These are phyloP conservation scores for Cicer pinnatifidum DNA, from an alignment of 306 rosid species.

Conservation along the genomic window DNA sequence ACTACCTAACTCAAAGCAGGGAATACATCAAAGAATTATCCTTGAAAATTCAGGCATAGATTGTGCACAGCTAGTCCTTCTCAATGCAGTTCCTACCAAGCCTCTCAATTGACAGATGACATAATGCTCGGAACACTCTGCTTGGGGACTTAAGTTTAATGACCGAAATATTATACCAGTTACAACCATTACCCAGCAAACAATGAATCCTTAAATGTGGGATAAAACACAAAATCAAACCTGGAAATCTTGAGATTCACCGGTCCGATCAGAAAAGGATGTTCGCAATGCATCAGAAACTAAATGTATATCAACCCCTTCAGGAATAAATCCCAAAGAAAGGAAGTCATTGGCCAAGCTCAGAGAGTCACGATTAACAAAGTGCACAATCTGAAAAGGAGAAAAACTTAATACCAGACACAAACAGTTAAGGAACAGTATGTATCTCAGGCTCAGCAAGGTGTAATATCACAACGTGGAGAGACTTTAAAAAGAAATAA, in stretches of 20 bases:
- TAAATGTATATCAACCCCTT: conserved; percentile 67
- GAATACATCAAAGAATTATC: conserved; percentile 22
- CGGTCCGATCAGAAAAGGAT: conserved; percentile 61
- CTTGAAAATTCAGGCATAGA: conserved; percentile 18
- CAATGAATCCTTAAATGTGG: conserved; percentile 26
- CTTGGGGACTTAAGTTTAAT: conserved; percentile 18
- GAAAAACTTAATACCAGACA: conserved; percentile 44
- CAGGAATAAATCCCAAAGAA: conserved; percentile 95
- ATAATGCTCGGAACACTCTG: conserved; percentile 25
- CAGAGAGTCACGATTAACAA: conserved; percentile 92
- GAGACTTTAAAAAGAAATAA: neutral
- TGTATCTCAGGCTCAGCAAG: conserved; percentile 5
- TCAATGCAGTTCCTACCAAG: neutral
- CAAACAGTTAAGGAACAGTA: conserved; percentile 29
- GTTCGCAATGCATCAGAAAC: conserved; percentile 76
- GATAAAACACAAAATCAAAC: conserved; percentile 49
- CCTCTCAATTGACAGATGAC: conserved; percentile 27
- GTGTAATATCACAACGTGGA: conserved; percentile 23
- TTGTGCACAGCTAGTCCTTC: neutral
- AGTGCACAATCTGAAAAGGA: conserved; percentile 96
- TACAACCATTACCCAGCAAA: conserved; percentile 6
- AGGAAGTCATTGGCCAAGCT: conserved; percentile 98
- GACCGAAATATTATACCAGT: conserved; percentile 37
- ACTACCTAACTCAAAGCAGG: conserved; percentile 16
- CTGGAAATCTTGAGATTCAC: conserved; percentile 91